Conservation (phyloP, 768 basidiomycete genomes). For the Suillus plorans region DNA sequence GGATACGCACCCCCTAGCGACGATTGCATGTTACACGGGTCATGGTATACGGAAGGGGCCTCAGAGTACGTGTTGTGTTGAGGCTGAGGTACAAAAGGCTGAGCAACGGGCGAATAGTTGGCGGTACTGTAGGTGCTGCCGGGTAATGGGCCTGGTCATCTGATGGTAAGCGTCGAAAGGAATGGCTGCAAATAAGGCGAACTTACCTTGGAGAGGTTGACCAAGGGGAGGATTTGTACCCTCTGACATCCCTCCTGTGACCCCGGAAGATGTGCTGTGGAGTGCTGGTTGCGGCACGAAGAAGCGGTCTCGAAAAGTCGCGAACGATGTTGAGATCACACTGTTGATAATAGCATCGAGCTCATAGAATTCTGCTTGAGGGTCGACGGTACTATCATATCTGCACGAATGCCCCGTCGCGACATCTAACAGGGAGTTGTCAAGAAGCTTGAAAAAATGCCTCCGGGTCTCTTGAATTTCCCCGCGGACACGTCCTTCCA, state of each 20-base stretch:
- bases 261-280: neutral
- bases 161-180: neutral
- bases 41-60: constrained; percentile 26
- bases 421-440: neutral
- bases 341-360: neutral
- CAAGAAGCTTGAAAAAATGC: neutral
- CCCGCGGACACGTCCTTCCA: neutral
- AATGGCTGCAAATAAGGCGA: neutral
- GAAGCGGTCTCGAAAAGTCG: neutral
- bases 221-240: neutral
- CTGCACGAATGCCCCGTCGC: neutral
- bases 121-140: neutral
- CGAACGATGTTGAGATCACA: neutral
- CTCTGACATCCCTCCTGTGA: neutral
- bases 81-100: neutral
- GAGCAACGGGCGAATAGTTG: neutral
- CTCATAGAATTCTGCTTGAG: neutral
- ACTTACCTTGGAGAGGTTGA: neutral
- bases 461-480: neutral
- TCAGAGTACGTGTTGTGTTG: constrained; percentile 25
- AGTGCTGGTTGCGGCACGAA: neutral
- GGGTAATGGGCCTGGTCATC: neutral
- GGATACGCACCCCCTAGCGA: neutral
- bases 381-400: neutral
- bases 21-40: neutral